phyloP scores from a whole-genome alignment of 371 early-diverging fungal species.

The Phascolomyces articulosus region DNA sequence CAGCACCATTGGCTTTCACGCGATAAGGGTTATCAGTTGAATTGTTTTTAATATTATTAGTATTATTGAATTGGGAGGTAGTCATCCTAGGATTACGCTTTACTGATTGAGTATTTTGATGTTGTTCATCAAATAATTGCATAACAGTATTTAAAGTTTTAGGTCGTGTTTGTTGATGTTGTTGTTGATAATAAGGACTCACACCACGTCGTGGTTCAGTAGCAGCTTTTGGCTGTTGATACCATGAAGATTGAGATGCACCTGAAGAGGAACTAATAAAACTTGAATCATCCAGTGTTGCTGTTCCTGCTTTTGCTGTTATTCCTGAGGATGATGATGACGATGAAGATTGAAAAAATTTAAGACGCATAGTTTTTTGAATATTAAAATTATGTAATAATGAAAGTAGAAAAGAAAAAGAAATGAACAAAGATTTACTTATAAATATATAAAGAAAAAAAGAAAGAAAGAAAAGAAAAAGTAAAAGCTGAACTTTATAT shows the following conservation, averaged over 20 bases:
- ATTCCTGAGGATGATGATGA: neutral
- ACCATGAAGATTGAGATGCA: neutral
- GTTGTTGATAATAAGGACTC: conserved; percentile 3
- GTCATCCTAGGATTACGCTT: neutral
- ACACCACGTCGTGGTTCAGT: conserved; percentile 4
- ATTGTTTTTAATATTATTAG: too few relatives aligned
- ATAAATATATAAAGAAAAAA: too few relatives aligned
- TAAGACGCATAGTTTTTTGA: neutral
- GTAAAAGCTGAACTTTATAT: too few relatives aligned
- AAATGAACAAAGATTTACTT: too few relatives aligned
- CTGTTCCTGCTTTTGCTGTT: neutral
- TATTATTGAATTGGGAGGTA: too few relatives aligned
- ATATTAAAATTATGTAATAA: too few relatives aligned
- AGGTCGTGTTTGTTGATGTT: neutral
- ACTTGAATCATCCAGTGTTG: neutral
- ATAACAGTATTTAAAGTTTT: neutral
- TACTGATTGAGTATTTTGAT: neutral
- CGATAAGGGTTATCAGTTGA: neutral
- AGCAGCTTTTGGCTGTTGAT: neutral
- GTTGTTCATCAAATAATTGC: conserved; percentile 16
- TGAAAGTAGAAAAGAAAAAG: too few relatives aligned
- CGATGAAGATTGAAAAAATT: neutral
- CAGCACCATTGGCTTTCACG: conserved; percentile 10
- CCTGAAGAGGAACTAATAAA: neutral
- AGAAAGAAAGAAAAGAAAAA: too few relatives aligned